Percentiles rank a stretch among this genome's conserved stretches.
Evolutionary conservation across 495 filamentous ascomycete species (phyloP).

Genomic region (Aspergillus sclerotiicarbonarius): DNA sequence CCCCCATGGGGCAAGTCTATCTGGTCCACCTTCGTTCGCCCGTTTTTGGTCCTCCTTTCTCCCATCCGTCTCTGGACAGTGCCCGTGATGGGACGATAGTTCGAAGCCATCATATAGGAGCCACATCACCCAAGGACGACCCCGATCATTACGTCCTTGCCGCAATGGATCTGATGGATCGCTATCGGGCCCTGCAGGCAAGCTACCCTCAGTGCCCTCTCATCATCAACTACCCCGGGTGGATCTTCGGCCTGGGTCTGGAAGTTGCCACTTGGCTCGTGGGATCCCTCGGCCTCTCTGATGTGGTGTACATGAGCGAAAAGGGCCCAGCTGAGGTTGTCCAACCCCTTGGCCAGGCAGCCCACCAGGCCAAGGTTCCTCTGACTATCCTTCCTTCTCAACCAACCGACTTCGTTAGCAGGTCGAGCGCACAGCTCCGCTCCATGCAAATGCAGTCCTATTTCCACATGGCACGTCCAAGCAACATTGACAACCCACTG

Average conservation of each 20-base stretch:
- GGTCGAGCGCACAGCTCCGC: conserved; percentile 66
- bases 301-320: conserved; percentile 74
- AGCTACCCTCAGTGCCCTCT: conserved; percentile 54
- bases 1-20: conserved; percentile 72
- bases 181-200: conserved; percentile 53
- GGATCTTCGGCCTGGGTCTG: conserved; percentile 74
- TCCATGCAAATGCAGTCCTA: conserved; percentile 81
- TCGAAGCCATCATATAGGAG: conserved; percentile 70
- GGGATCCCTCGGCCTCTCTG: conserved; percentile 43
- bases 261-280: conserved; percentile 68
- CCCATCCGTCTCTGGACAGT: conserved; percentile 54
- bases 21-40: conserved; percentile 62
- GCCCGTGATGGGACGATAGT: conserved; percentile 43
- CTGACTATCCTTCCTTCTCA: conserved; percentile 54
- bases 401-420: conserved; percentile 57
- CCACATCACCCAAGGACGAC: conserved; percentile 66
- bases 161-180: conserved; percentile 63
- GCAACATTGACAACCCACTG: conserved; percentile 30
- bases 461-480: conserved; percentile 56
- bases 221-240: conserved; percentile 79
- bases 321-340: conserved; percentile 66
- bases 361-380: conserved; percentile 29
- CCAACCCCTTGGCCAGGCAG: conserved; percentile 47
- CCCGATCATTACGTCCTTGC: conserved; percentile 68
- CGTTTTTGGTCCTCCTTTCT: conserved; percentile 73